Base-by-base conservation (phyloP, 208 protist species). In the Cochliopodium minus region DNA sequence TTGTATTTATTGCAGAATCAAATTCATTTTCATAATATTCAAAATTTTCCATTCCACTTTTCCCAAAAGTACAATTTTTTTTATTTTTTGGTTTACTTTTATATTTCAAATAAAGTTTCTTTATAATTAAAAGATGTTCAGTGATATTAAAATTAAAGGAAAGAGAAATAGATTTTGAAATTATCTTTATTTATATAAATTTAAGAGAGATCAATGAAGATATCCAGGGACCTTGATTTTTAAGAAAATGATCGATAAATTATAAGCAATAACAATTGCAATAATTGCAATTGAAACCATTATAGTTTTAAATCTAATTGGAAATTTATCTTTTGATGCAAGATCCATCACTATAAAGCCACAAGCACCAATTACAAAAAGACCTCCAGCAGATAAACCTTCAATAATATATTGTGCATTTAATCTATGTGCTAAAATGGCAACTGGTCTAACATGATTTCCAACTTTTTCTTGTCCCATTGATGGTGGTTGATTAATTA, bases 371-470 rank as follows among this genome's bases (percentile, higher is more conserved):
- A 43, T 6, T 13, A 4, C 6, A 36, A 55, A 55, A 22, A 55
- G 32, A 32, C 39, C 28, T 43, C 50, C 50, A 55, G 50, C 50
- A 32, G 15, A 42, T 9, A 55, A 55, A 17, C 50, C 50, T 42
- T 55, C 50, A 55, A 55, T 43, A 1, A 55, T 36, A 22, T 55
- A 55, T 42, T 55, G 50, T n/a, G 10, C 50, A 22, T 55, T 55
- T 13, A 55, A 32, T 20, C 50, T 9, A 28, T 42, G 42, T 30
- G 38, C 50, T 10, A 55, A 15, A 22, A 55, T 34, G 6, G 34
- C 50, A 23, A 32, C 23, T 43, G 50, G 50, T 55, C 34, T 55
- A 15, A 42, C 15, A 15, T 22, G 10, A 23, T 34, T 34, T 2
- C 7, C 17, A 26, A 36, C 29, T 52, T n/a, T 52, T 35, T 13